Evolutionary conservation across 2,329 filamentous ascomycete genomes (phyloP).

Genomic region (Phialophora tarda): DNA sequence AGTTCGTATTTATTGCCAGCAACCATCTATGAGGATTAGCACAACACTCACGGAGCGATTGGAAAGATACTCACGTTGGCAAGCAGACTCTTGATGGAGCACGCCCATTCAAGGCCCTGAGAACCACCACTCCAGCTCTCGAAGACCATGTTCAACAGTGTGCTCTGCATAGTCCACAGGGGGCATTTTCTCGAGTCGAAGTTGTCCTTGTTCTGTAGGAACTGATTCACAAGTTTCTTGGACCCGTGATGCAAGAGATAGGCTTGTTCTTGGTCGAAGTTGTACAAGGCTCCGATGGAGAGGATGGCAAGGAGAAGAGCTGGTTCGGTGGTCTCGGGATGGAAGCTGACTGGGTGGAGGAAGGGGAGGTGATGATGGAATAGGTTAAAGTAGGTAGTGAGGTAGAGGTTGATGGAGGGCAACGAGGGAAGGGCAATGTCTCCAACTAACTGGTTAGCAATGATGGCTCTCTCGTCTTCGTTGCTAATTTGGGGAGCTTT

Average conservation of each 20-base stretch:
- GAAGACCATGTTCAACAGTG: slow-evolving; percentile 97
- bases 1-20: slow-evolving; percentile 95
- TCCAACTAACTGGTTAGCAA: slow-evolving; percentile 83
- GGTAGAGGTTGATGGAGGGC: slow-evolving; percentile 82
- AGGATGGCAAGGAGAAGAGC: slow-evolving; percentile 86
- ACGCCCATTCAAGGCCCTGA: slow-evolving; percentile 97
- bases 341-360: slow-evolving; percentile 89
- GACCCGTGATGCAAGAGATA: slow-evolving; percentile 98
- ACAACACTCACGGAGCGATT: background rate
- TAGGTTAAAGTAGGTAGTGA: slow-evolving; percentile 94
- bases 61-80: slow-evolving; percentile 67
- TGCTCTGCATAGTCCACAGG: slow-evolving; percentile 97
- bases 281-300: slow-evolving; percentile 94
- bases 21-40: slow-evolving; percentile 70
- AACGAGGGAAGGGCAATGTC: slow-evolving; percentile 86
- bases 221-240: slow-evolving; percentile 95
- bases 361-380: slow-evolving; percentile 98
- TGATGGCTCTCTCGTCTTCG: slow-evolving; percentile 85
- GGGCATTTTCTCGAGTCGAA: slow-evolving; percentile 98
- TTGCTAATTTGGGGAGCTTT: slow-evolving; percentile 79
- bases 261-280: slow-evolving; percentile 95
- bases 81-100: slow-evolving; percentile 96
- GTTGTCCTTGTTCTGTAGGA: slow-evolving; percentile 96
- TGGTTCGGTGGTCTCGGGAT: slow-evolving; percentile 77
- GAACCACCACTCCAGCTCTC: slow-evolving; percentile 98